Evolutionary conservation across 306 rosid genomes (phyloP), one percentile per base, ranked within the genome.

Genomic region (Ochetophila trinervis): DNA sequence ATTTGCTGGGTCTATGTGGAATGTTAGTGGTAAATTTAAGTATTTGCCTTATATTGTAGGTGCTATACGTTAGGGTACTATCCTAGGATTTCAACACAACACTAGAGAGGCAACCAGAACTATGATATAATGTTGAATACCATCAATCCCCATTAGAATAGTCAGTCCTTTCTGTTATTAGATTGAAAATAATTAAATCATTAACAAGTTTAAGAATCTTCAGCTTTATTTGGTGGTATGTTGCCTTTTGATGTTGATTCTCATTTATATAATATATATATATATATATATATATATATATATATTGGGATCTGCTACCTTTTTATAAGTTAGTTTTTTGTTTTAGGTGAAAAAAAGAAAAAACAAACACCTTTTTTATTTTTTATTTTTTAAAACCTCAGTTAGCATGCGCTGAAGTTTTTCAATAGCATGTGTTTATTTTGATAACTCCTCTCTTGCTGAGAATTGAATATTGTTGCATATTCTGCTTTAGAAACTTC

Each of bases 1-100:
- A 27, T 24, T 19, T 20, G 22, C 49, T 37, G 56, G 62, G 71
- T 59, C 61, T 20, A 32, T 9, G 63, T 60, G 61, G 61, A 42
- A 35, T 23, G 12, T 60, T 16, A 45, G 65, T 40, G 54, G 62
- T 17, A 50, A 65, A 48, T 59, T 21, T 54, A 20, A 12, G 32
- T 12, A 30, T 44, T 56, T 44, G 5, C 32, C 18, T 22, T 35
- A 17, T n/a, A 22, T 44, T 19, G 34, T 12, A 50, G 21, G 54
- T 50, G 54, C 21, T 16, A 4, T 50, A 18, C 9, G 21, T 17
- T 50, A 16, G 6, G 11, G 17, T 16, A 16, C 54, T 2, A 50
- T 50, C 10, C 17, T 6, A 17, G 17, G 45, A 40, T 40, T 49
- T 49, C 7, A 15, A 49, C 53, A 14, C 6, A 49, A 49, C 14